Percentiles rank a stretch among this genome's conserved stretches.
Conservation (phyloP, 2,329 filamentous ascomycete species). For the Corynespora cassiicola region DNA sequence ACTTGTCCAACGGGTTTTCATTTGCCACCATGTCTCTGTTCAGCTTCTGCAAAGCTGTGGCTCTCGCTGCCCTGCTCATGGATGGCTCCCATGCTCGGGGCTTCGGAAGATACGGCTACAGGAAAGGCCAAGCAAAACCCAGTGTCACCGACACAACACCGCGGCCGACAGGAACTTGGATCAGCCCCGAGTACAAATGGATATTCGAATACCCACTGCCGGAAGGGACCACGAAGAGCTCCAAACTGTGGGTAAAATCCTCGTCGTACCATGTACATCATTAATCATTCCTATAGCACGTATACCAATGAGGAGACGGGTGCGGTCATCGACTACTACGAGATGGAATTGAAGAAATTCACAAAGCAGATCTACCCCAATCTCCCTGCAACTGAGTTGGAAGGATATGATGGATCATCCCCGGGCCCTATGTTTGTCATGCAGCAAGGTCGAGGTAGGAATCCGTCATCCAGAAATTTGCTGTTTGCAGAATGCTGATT, state of each 20-base stretch:
- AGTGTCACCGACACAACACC: no score
- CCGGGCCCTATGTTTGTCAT: slow-evolving; percentile 63
- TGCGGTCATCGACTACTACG: slow-evolving; percentile 54
- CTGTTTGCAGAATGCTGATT: slow-evolving; percentile 38
- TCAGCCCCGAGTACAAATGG: slow-evolving; percentile 46
- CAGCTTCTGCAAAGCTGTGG: no score
- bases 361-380: slow-evolving; percentile 52
- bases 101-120: no score
- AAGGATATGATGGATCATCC: slow-evolving; percentile 62
- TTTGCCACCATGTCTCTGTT: no score
- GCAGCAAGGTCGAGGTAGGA: slow-evolving; percentile 53
- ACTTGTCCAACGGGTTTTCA: no score
- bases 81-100: no score
- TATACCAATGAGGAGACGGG: slow-evolving; percentile 45
- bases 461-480: no score
- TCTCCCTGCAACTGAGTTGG: slow-evolving; percentile 45
- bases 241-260: no score
- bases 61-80: no score
- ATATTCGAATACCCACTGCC: slow-evolving; percentile 52
- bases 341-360: slow-evolving; percentile 51
- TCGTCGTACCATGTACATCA: no score
- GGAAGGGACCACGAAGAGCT: slow-evolving; percentile 52
- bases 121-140: no score
- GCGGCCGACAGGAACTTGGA: no score
- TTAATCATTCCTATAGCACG: slow-evolving; percentile 29